Conservation (phyloP, 305 asterid genomes). For the Fraxinus greggii region DNA sequence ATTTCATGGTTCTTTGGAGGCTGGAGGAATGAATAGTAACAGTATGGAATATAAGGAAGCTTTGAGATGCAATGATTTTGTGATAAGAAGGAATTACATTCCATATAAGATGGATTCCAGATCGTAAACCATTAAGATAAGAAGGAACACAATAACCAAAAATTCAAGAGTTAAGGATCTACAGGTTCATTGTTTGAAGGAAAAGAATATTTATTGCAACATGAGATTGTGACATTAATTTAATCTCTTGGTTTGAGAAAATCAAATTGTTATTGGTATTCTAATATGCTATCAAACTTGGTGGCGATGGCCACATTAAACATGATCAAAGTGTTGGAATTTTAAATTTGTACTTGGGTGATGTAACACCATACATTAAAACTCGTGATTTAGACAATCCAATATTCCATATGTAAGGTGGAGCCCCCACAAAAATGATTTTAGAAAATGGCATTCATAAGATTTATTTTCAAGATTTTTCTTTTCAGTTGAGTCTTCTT, state of each 20-base stretch:
- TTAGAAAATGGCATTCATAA: neutral
- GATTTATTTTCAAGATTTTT: neutral
- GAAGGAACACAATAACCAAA: slow-evolving; percentile 31
- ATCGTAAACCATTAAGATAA: slow-evolving; percentile 34
- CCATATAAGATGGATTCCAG: slow-evolving; percentile 38
- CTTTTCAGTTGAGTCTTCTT: neutral
- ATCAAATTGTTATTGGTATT: slow-evolving; percentile 14
- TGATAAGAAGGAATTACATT: slow-evolving; percentile 42
- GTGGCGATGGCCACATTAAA: neutral
- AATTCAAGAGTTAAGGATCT: slow-evolving; percentile 16
- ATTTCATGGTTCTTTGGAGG: neutral
- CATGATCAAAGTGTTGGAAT: neutral
- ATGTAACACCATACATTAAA: neutral
- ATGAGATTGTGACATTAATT: slow-evolving; percentile 10
- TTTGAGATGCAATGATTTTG: slow-evolving; percentile 37
- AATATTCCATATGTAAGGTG: neutral
- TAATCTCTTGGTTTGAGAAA: slow-evolving; percentile 9
- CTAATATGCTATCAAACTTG: neutral
- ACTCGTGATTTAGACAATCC: neutral
- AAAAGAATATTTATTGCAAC: slow-evolving; percentile 26
- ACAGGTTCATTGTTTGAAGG: slow-evolving; percentile 15
- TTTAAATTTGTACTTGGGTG: neutral
- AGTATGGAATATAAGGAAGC: slow-evolving; percentile 38
- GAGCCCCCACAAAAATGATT: neutral
- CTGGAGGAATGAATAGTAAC: neutral